Base-by-base conservation (phyloP, 345 rosid genomes). In the Acer yangbiense region DNA sequence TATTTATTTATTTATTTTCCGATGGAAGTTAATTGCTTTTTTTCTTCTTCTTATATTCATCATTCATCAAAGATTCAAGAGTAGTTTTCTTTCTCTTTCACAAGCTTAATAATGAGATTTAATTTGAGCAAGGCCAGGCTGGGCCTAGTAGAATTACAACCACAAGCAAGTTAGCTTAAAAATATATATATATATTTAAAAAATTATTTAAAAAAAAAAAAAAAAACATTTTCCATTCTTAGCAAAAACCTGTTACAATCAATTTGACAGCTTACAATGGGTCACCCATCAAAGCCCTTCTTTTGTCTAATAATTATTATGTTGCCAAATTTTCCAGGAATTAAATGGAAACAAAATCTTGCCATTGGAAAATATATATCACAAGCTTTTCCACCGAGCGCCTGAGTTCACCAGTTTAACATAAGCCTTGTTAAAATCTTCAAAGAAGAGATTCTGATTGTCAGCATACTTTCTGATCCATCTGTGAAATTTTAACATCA, bases 351-450 rank as follows among this genome's bases (percentile, higher is more conserved):
- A 43, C 46, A 43, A 43, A 43, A 43, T 8, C 46, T 46, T 46
- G 65, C 25, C 8, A 9, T n/a, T 0, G 50, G n/a, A 57, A 29
- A 63, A 32, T 9, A n/a, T 13, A 70, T 27, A 27, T 84, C 87
- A 90, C 77, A 81, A 64, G 78, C 65, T 81, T 80, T 85, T 89
- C 97, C 92, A 93, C 76, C 80, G 87, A 52, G 93, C 98, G 73
- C 97, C 97, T 27, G 91, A 86, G 81, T 90, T 93, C 61, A 90
- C 93, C 18, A 95, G 88, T 86, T 93, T 95, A 70, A 85, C 52
- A 73, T 93, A 95, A 13, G 98, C 95, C 21, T 79, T 80, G 80
- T 85, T 92, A 84, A 93, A 95, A 86, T 95, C 98, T 76, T 87
- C 75, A 52, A 93, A 95, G 89, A 95, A 93, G 72, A 76, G 69